These are phyloP conservation scores for Colletotrichum tabaci DNA, from an alignment of 2,329 filamentous ascomycete species.

Conservation along the genomic window DNA sequence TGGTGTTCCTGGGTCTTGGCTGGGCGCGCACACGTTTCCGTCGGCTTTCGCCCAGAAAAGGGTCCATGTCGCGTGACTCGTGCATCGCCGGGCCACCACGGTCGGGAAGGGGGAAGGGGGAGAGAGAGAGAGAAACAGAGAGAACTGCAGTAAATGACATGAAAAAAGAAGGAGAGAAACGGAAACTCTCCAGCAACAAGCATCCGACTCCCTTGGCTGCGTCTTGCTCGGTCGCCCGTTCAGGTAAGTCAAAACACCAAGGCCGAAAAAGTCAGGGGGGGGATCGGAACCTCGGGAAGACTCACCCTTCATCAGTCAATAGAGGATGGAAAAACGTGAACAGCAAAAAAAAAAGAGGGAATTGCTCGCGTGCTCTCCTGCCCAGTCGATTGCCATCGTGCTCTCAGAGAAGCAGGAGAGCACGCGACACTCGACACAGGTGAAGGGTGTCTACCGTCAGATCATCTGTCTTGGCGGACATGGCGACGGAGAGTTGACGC, in stretches of 20 bases:
- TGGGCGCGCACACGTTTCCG: conserved; percentile 2
- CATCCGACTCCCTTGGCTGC: conserved; percentile 18
- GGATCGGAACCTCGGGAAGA: neutral
- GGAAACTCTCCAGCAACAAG: neutral
- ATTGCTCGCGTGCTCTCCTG: conserved; percentile 32
- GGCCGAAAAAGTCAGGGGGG: neutral
- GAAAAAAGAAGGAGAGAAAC: too few relatives aligned
- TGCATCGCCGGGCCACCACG: neutral
- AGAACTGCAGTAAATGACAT: too few relatives aligned
- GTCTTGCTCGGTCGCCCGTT: conserved; percentile 16
- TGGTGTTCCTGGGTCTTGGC: conserved; percentile 19
- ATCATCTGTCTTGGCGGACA: conserved; percentile 34
- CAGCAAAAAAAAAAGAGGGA: conserved; percentile 10
- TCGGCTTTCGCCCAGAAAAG: neutral
- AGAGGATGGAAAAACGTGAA: neutral
- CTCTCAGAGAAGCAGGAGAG: conserved; percentile 30
- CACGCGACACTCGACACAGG: conserved; percentile 28
- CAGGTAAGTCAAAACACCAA: neutral
- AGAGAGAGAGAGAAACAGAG: too few relatives aligned
- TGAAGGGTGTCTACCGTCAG: conserved; percentile 21
- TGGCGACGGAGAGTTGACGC: neutral
- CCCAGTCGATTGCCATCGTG: conserved; percentile 36
- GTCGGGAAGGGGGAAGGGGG: too few relatives aligned
- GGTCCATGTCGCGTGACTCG: conserved; percentile 19
- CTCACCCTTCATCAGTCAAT: neutral